Evolutionary conservation across 768 basidiomycete species (phyloP), one percentile per base, ranked within the genome.

Genomic region (Tubosaeta sp.): DNA sequence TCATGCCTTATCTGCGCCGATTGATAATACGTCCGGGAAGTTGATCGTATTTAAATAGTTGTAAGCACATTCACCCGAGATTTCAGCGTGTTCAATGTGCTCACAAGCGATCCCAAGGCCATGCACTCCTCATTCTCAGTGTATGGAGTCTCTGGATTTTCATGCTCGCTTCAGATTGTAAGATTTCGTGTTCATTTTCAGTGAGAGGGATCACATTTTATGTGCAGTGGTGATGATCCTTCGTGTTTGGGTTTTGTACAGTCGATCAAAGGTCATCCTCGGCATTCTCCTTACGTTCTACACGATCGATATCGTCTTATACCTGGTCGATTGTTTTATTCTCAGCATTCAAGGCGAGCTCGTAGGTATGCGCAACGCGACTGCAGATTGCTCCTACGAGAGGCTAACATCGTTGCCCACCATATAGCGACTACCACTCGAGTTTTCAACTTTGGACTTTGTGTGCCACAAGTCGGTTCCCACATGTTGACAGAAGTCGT

Each of bases 221-320:
- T 9, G 33, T 29, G 19, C 31, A 49, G 48, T 49, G 27, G 38
- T 22, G 22, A 49, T 49, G 48, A 49, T 42, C n/a, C 48, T 49
- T 22, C 39, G 48, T 10, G 39, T 49, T 14, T 49, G 48, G 48
- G 27, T 31, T 16, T 33, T 49, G 26, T 49, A 42, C 9, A 22
- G 48, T 42, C 48, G 48, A 33, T 49, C 48, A 3, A 42, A 2
- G 22, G 5, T 16, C 16, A 42, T 49, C 31, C 48, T 49, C 6
- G 39, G 31, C 39, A 13, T 10, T 6, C 48, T 49, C 19, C 48
- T 49, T 19, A n/a, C 22, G 5, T 26, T 49, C 13, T 49, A 32
- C 48, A 22, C 39, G 4, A 19, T 42, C 22, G 48, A 49, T 22
- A 19, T 22, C 31, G 42, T 42, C 6, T 13, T 31, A 41, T 49